Conservation (phyloP, 2,329 filamentous ascomycete species). For the Aspergillaceae sp. region DNA sequence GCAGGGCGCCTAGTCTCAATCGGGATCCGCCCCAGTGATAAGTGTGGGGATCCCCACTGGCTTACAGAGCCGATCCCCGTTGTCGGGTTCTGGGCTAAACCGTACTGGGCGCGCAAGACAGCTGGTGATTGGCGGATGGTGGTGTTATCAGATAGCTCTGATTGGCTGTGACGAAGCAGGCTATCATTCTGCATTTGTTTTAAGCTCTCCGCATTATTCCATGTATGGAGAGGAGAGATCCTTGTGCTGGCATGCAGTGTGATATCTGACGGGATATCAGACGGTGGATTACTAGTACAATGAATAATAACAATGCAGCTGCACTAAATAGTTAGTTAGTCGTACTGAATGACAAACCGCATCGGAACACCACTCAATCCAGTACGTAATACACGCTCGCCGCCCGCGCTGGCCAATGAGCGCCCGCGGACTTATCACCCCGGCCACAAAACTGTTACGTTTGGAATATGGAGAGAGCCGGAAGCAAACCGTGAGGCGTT, state of each 20-base stretch:
- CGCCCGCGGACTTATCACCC: neutral
- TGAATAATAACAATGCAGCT: too few species aligned
- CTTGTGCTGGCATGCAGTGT: neutral
- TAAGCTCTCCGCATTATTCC: too few species aligned
- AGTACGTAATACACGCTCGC: conserved; percentile 27
- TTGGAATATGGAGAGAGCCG: conserved; percentile 13
- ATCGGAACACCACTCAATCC: conserved; percentile 1
- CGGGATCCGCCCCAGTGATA: neutral
- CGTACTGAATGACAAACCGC: neutral
- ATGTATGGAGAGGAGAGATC: neutral
- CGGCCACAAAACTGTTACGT: conserved; percentile 20
- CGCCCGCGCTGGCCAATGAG: conserved; percentile 22
- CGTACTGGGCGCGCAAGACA: conserved; percentile 4
- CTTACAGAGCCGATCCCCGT: conserved; percentile 21
- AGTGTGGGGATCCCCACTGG: conserved; percentile 13
- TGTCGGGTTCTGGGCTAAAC: conserved; percentile 15
- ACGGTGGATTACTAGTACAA: too few species aligned
- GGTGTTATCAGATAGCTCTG: conserved; percentile 16
- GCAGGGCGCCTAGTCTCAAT: neutral
- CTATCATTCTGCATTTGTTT: too few species aligned
- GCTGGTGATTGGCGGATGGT: conserved; percentile 15
- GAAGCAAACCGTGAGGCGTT: conserved; percentile 4
- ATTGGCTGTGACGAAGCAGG: conserved; percentile 12
- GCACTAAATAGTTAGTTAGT: too few species aligned
- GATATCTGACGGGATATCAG: too few species aligned